These are phyloP conservation scores for Linum tenue DNA, from an alignment of 345 rosid species.

Conservation along the genomic window DNA sequence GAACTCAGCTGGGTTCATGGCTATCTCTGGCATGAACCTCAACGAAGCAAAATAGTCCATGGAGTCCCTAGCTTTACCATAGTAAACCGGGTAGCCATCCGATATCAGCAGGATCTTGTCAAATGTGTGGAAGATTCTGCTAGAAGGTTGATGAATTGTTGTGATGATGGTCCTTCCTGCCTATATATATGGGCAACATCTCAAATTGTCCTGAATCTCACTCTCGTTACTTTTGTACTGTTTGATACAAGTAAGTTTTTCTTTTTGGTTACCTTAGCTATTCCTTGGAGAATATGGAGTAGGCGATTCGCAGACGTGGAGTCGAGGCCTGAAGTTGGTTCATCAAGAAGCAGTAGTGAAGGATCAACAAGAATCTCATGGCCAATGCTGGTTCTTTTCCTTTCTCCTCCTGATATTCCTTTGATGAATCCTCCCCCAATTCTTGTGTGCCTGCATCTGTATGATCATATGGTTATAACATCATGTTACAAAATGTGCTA, in stretches of 20 bases:
- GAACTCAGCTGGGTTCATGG: slow-evolving; percentile 97
- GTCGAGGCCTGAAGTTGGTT: slow-evolving; percentile 96
- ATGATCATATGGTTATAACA: not conserved
- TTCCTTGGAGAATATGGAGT: slow-evolving; percentile 63
- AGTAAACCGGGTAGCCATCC: slow-evolving; percentile 78
- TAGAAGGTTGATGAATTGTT: slow-evolving; percentile 91
- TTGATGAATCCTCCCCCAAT: slow-evolving; percentile 75
- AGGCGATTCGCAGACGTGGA: slow-evolving; percentile 85
- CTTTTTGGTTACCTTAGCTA: slow-evolving; percentile 51
- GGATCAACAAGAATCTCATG: slow-evolving; percentile 93
- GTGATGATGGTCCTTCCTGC: slow-evolving; percentile 82
- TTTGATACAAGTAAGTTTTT: not conserved
- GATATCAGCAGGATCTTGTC: slow-evolving; percentile 84
- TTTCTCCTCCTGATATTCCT: slow-evolving; percentile 98
- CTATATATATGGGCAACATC: slow-evolving; percentile 21
- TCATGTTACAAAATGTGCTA: not conserved
- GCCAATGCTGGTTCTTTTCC: slow-evolving; percentile 87
- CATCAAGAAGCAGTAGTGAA: slow-evolving; percentile 78
- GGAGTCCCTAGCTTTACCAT: slow-evolving; percentile 68
- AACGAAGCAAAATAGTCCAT: slow-evolving; percentile 67
- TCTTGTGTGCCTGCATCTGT: slow-evolving; percentile 75
- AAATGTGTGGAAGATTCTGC: slow-evolving; percentile 90
- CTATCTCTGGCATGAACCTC: slow-evolving; percentile 70
- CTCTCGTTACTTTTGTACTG: not conserved
- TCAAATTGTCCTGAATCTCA: not conserved